Evolutionary conservation across 2,329 filamentous ascomycete species (phyloP).

Genomic region (Aspergillus sp.): DNA sequence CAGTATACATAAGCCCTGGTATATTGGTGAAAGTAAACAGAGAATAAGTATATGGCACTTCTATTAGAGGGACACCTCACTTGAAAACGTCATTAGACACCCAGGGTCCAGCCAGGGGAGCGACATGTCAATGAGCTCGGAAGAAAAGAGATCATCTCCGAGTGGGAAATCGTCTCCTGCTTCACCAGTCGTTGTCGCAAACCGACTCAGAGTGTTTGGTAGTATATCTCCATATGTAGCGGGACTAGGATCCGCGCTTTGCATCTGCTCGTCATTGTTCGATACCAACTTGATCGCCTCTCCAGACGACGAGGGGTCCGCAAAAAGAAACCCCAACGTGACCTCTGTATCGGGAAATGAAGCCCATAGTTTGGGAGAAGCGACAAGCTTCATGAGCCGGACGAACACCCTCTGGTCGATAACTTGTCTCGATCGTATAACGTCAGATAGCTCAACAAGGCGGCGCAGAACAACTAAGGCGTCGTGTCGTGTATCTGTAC

Average conservation of each 20-base stretch:
- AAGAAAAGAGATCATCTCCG: neutral
- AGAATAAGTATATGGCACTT: too few relatives aligned
- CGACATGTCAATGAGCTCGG: constrained; percentile 1
- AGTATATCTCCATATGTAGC: neutral
- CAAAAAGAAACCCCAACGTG: neutral
- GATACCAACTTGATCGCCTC: neutral
- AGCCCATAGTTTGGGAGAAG: neutral
- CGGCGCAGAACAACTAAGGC: constrained; percentile 1
- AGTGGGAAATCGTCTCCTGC: neutral
- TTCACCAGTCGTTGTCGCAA: neutral
- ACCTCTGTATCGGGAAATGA: neutral
- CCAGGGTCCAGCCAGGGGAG: constrained; percentile 1
- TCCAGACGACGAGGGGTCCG: neutral
- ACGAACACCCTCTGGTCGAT: neutral
- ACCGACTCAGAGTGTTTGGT: neutral
- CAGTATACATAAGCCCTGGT: too few relatives aligned
- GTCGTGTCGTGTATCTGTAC: constrained; percentile 1
- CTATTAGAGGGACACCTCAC: neutral
- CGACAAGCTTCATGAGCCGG: neutral
- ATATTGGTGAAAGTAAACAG: too few relatives aligned
- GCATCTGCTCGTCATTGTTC: neutral
- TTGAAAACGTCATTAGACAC: neutral
- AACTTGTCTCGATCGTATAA: neutral
- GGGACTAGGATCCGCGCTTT: neutral
- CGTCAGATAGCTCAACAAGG: neutral